Evolutionary conservation across 768 basidiomycete genomes (phyloP).

Genomic region (Suillus sp.): DNA sequence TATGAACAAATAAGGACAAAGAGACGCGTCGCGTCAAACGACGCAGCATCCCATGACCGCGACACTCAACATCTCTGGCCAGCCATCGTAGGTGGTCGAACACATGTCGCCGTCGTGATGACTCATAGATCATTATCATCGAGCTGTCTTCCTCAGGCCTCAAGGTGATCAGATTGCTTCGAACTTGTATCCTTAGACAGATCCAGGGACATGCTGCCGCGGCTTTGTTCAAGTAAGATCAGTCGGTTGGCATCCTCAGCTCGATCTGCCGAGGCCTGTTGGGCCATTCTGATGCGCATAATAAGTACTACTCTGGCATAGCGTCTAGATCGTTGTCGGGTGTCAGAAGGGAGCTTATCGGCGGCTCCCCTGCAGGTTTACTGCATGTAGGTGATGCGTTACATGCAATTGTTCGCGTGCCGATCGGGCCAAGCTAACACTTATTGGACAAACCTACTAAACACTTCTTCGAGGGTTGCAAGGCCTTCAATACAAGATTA

Average conservation of each 20-base stretch:
- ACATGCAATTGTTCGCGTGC: neutral
- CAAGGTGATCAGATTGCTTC: neutral
- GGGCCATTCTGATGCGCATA: neutral
- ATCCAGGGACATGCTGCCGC: neutral
- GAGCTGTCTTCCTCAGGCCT: neutral
- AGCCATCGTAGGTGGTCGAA: neutral
- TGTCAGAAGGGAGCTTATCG: too few species aligned
- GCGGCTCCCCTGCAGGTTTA: neutral
- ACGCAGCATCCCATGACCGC: neutral
- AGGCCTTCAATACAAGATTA: neutral
- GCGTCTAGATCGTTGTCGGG: neutral
- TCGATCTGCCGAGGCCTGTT: neutral
- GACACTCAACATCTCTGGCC: neutral
- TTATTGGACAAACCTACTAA: neutral
- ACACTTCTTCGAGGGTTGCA: neutral
- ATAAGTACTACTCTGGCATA: neutral
- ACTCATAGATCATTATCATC: neutral
- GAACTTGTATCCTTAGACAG: neutral
- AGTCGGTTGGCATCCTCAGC: neutral
- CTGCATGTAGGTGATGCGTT: neutral
- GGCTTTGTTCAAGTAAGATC: neutral
- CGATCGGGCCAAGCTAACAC: neutral
- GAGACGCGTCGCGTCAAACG: slow-evolving; percentile 33
- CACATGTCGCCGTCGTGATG: neutral
- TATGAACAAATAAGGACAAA: slow-evolving; percentile 30